Conservation (phyloP, 140 eudicot species). For the Flaveria floridana region DNA sequence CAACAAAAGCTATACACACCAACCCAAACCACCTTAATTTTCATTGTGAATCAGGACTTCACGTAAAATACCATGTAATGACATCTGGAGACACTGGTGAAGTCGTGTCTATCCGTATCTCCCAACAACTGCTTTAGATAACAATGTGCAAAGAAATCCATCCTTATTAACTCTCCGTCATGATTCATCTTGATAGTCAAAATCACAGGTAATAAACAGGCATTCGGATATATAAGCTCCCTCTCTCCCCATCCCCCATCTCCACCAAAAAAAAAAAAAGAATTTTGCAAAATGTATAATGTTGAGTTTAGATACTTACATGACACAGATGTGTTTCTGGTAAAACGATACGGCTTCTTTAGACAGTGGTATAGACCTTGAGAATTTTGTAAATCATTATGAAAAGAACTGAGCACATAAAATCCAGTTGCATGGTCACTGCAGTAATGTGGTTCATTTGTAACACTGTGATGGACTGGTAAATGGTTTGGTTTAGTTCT, state of each 20-base stretch:
- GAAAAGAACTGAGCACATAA: constrained; percentile 33
- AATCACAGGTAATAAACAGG: constrained; percentile 22
- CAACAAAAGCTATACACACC: neutral
- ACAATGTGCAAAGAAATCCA: neutral
- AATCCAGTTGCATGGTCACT: constrained; percentile 22
- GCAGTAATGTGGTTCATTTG: neutral
- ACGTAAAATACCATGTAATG: constrained; percentile 80
- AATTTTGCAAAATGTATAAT: constrained; percentile 1
- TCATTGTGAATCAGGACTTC: constrained; percentile 52
- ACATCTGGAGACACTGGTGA: constrained; percentile 69
- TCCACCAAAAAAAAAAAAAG: neutral
- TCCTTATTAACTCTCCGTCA: constrained; percentile 6
- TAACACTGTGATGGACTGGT: neutral
- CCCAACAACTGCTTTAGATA: constrained; percentile 81
- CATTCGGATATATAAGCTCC: constrained; percentile 5
- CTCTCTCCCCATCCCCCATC: neutral
- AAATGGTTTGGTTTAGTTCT: neutral
- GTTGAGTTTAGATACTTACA: constrained; percentile 14
- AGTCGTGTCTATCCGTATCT: constrained; percentile 72
- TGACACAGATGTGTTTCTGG: constrained; percentile 23
- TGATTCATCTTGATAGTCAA: constrained; percentile 18
- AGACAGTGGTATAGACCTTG: constrained; percentile 1
- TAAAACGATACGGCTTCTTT: constrained; percentile 11
- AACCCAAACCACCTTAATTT: neutral
- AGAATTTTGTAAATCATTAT: constrained; percentile 37